These are phyloP conservation scores for Aspergillus panamensis DNA, from an alignment of 495 filamentous ascomycete genomes.

Conservation along the genomic window DNA sequence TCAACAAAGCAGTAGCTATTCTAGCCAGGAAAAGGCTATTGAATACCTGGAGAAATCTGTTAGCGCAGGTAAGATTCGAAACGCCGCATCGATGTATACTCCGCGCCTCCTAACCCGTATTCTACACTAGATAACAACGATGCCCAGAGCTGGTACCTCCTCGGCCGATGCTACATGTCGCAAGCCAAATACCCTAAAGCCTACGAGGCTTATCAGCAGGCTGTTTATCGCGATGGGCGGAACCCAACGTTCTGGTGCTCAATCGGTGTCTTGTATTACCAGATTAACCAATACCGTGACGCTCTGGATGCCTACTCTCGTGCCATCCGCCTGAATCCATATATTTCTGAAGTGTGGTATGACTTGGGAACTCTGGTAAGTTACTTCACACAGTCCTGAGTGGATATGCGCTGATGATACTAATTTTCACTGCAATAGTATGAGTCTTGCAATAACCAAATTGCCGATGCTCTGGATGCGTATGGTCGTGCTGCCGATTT, in stretches of 20 bases:
- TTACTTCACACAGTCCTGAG: conserved; percentile 16
- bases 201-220: conserved; percentile 98
- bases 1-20: conserved; percentile 84
- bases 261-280: conserved; percentile 98
- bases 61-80: conserved; percentile 65
- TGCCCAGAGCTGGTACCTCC: conserved; percentile 97
- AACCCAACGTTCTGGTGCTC: conserved; percentile 99
- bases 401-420: conserved; percentile 7
- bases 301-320: conserved; percentile 97
- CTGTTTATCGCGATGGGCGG: conserved; percentile 94
- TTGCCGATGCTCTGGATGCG: conserved; percentile 90
- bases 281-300: conserved; percentile 99
- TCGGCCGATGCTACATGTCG: conserved; percentile 98
- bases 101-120: background rate
- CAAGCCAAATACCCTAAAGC: conserved; percentile 99
- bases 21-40: conserved; percentile 91
- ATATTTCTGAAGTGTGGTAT: conserved; percentile 99
- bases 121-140: conserved; percentile 71
- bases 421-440: conserved; percentile 47
- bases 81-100: background rate
- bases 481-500: conserved; percentile 93
- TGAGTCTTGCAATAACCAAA: conserved; percentile 98
- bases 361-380: conserved; percentile 93
- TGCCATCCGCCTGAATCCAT: conserved; percentile 94
- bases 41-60: conserved; percentile 98